A percentile compares a stretch with the other conserved stretches of the same genome.
phyloP scores from a whole-genome alignment of 306 rosid species.

The Oxytropis ochrocephala region DNA sequence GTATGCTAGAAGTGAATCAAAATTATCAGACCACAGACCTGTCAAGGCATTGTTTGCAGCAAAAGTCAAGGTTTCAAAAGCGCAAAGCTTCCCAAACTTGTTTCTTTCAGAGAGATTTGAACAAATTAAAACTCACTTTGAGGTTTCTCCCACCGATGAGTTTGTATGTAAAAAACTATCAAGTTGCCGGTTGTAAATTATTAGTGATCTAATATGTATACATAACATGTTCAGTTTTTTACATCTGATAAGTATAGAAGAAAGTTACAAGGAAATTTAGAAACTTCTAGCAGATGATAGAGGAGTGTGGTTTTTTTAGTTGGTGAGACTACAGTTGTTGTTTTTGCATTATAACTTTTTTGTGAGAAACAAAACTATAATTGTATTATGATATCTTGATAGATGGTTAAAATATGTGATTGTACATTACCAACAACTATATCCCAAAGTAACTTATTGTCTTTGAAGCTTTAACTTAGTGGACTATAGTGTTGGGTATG shows the following conservation, averaged over 20 bases:
- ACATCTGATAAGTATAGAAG: neutral
- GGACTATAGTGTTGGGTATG: too few species aligned
- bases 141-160: constrained; percentile 28
- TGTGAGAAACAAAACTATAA: too few species aligned
- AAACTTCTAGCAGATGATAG: neutral
- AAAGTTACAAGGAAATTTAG: neutral
- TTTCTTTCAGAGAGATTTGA: constrained; percentile 52
- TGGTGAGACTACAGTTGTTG: constrained; percentile 9
- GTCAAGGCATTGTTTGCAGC: constrained; percentile 60
- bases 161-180: constrained; percentile 23
- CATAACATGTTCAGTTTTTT: neutral
- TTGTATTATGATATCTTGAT: neutral
- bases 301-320: neutral
- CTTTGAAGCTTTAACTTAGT: neutral
- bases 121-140: constrained; percentile 26
- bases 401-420: neutral
- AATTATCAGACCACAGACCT: constrained; percentile 74
- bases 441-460: neutral
- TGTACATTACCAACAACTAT: neutral
- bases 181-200: constrained; percentile 33
- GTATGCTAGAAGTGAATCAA: constrained; percentile 59
- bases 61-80: constrained; percentile 30
- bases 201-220: neutral
- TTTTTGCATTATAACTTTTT: too few species aligned
- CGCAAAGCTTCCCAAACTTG: constrained; percentile 22